Conservation (phyloP, 1,284 basidiomycete genomes). For the Tilletiopsis washingtonensis region DNA sequence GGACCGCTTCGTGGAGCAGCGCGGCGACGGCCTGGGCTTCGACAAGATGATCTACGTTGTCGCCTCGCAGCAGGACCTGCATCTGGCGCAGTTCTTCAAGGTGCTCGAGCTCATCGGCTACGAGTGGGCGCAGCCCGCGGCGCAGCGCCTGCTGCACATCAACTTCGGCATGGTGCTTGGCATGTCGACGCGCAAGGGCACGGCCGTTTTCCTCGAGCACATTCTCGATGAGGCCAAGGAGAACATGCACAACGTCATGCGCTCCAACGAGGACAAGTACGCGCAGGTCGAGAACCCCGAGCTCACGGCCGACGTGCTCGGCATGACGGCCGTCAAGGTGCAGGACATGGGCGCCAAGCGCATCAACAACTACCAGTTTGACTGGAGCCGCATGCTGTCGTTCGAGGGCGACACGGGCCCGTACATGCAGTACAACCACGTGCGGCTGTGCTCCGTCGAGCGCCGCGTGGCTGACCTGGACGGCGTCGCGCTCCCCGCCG, state of each 20-base stretch:
- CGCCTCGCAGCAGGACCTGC: conserved; percentile 87
- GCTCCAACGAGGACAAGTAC: conserved; percentile 88
- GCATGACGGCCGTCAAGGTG: conserved; percentile 94
- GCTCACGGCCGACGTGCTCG: conserved; percentile 71
- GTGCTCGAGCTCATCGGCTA: conserved; percentile 83
- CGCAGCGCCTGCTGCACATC: conserved; percentile 66
- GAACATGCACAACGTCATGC: conserved; percentile 96
- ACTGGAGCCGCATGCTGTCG: conserved; percentile 88
- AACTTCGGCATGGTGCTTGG: conserved; percentile 88
- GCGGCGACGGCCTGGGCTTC: conserved; percentile 51
- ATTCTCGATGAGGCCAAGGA: conserved; percentile 84
- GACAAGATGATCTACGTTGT: conserved; percentile 99
- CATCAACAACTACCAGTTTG: conserved; percentile 93
- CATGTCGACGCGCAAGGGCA: conserved; percentile 96
- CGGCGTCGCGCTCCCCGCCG: conserved; percentile 58
- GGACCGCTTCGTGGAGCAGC: conserved; percentile 63
- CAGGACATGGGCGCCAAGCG: conserved; percentile 97
- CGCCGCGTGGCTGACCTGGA: conserved; percentile 75
- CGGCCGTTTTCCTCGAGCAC: conserved; percentile 88
- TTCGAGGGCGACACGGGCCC: conserved; percentile 92
- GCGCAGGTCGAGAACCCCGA: conserved; percentile 80
- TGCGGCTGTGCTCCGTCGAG: conserved; percentile 82
- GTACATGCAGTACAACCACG: conserved; percentile 69
- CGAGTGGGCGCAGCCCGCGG: conserved; percentile 60
- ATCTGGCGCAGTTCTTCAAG: conserved; percentile 90